Percentiles rank a stretch among this genome's conserved stretches.
Evolutionary conservation across 2,329 filamentous ascomycete genomes (phyloP).

Genomic region (Neopestalotiopsis rosae): DNA sequence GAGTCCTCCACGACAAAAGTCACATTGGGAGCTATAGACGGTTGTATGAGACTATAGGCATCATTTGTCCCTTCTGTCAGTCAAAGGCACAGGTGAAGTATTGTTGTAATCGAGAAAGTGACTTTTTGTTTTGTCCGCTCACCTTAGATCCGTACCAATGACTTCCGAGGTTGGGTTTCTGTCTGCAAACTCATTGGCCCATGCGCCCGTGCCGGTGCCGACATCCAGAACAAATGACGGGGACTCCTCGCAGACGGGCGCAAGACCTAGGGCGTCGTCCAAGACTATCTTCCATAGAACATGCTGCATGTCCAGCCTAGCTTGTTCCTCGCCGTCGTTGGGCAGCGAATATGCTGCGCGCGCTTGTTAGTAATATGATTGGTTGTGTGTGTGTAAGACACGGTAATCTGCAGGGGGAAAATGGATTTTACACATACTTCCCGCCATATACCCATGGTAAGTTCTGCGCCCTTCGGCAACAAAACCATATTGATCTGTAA

Average conservation of each 20-base stretch:
- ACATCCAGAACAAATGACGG: conserved; percentile 9
- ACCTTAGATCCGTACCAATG: conserved; percentile 18
- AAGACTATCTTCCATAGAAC: neutral
- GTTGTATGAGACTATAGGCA: conserved; percentile 11
- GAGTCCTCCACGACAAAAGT: conserved; percentile 15
- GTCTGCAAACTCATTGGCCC: conserved; percentile 16
- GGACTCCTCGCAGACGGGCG: neutral
- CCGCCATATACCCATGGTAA: conserved; percentile 6
- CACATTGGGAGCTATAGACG: neutral
- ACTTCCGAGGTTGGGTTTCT: conserved; percentile 12
- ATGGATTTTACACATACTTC: neutral
- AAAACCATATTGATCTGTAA: neutral
- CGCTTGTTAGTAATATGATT: neutral
- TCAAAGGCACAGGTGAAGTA: no score
- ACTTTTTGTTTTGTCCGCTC: neutral
- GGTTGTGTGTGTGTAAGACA: neutral
- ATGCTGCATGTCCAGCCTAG: conserved; percentile 9
- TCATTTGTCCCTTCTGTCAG: no score
- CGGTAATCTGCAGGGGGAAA: neutral
- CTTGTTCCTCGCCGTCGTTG: conserved; percentile 11
- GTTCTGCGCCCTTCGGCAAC: neutral
- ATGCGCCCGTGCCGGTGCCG: conserved; percentile 5
- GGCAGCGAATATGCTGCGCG: neutral
- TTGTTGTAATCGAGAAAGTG: neutral
- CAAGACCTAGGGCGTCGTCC: neutral